Base-by-base conservation (phyloP, 371 early-diverging fungal species). In the Mortierella sp. region DNA sequence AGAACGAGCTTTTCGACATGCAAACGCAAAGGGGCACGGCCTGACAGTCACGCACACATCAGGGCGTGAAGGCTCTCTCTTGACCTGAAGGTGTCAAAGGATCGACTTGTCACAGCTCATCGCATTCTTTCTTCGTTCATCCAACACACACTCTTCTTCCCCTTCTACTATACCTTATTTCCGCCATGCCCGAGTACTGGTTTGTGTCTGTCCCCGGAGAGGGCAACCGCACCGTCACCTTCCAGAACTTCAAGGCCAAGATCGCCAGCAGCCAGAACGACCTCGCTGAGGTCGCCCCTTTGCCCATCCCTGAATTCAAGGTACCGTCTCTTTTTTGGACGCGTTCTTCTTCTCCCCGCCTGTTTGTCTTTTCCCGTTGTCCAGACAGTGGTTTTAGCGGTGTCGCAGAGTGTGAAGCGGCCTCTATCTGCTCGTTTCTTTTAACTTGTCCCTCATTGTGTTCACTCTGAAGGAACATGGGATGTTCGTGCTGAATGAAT, bases 241-340 rank as follows among this genome's bases (percentile, higher is more conserved):
- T 88, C 53, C 87, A 88, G 54, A 89, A 88, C 71, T 83, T 89
- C 79, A 89, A 82, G 78, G 79, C 83, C 73, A 89, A 88, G 77
- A 80, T 88, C 61, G 77, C 82, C 59, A 78, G 79, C 51, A 72
- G 78, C 40, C 79, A 80, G 61, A 78, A 77, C 31, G 90, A 87
- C 83, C 88, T 89, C 69, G 91, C 94, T 43, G 96, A 95, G 71
- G 87, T 95, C 40, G 89, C 89, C 73, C 92, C 92, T 48, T 92
- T 96, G 81, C 78, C 86, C 71, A 87, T 96, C 72, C 96, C 96
- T 28, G 93, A 94, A 74, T 94, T 96, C 86, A 95, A 94, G 90
- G 94, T 93, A 74, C 34, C 54, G 21, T 64, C 19, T 37, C 40
- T 9, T 24, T 9, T 24, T 57, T 28, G 31, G 55, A 50, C 71